Evolutionary conservation across 352 stramenopile genomes (phyloP).

Genomic region (Thalassiosira allenii): DNA sequence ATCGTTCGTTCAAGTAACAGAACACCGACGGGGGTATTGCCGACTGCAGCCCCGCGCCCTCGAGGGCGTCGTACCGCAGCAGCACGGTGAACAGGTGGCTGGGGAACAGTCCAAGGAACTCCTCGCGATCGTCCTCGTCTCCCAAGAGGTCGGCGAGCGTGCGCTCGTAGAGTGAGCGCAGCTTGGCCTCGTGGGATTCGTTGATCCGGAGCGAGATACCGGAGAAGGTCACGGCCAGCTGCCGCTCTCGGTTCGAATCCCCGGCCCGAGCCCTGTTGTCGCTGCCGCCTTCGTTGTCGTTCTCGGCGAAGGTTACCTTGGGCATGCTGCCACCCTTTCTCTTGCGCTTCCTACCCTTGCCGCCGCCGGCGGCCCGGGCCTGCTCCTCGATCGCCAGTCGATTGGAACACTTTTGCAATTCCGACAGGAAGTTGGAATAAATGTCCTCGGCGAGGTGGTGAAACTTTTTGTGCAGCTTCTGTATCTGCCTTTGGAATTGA

Average conservation of each 20-base stretch:
- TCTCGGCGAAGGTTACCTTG: conserved; percentile 50
- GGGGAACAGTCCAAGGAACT: conserved; percentile 88
- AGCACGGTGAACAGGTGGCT: conserved; percentile 90
- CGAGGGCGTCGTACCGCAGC: conserved; percentile 92
- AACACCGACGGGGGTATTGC: conserved; percentile 92
- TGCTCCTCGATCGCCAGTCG: conserved; percentile 31
- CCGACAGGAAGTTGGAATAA: conserved; percentile 44
- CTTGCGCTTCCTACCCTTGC: conserved; percentile 20
- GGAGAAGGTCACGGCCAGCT: conserved; percentile 54
- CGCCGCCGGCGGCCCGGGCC: background rate
- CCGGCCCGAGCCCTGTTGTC: no score
- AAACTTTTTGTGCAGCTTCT: conserved; percentile 51
- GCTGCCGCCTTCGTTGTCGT: conserved; percentile 18
- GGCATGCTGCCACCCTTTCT: conserved; percentile 37
- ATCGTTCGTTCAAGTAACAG: conserved; percentile 90
- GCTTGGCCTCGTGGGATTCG: conserved; percentile 88
- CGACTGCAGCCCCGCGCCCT: conserved; percentile 92
- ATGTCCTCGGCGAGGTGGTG: conserved; percentile 37
- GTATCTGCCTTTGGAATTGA: conserved; percentile 39
- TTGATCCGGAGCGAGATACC: conserved; percentile 88
- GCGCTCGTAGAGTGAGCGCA: conserved; percentile 88
- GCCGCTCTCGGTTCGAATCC: conserved; percentile 13
- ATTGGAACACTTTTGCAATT: conserved; percentile 48
- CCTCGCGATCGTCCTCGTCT: conserved; percentile 2
- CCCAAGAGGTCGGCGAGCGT: conserved; percentile 45